Base-by-base conservation (phyloP, 1,284 basidiomycete genomes). In the Phellopilus nigrolimitatus region DNA sequence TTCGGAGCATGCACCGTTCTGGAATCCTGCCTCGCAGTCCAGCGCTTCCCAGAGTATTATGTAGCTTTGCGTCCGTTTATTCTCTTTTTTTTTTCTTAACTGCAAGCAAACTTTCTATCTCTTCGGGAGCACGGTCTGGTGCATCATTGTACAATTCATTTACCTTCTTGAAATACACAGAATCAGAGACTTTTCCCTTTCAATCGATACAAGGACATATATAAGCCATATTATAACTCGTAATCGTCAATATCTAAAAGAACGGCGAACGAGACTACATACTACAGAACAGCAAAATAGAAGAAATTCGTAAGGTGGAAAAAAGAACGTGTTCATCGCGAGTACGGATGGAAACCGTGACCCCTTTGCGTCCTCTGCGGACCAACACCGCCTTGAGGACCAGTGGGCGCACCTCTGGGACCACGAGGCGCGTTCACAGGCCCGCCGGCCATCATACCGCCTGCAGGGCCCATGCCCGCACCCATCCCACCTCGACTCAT, bases 291-390 rank as follows among this genome's bases (percentile, higher is more conserved):
- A 21, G 36, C 21, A 38, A 22, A 3, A 15, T n/a, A 21, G 13
- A 22, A 37, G 21, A 51, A 27, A 31, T 36, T 13, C 9, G 22
- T 17, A 34, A 41, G 10, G 7, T 10, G 22, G 30, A 34, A 19
- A 10, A n/a, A 40, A 19, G 28, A 34, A 13, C 15, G 27, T 4
- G 30, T 33, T 63, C 61, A 84, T 58, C 86, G 83, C 31, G 85
- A 80, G 59, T 90, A 90, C 1, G 88, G 87, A 61, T 89, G 88
- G 66, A 86, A 90, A 59, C 78, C 78, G 65, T 90, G 82, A 25
- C 84, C 84, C 38, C 86, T 66, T 61, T 82, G 80, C 12, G 76
- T 73, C 56, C 90, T 73, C 66, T 91, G 87, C 1, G 90, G 90
- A 0, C 88, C 88, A 31, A 84, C 79, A 39, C 76, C 74, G 2